Evolutionary conservation across 345 rosid species (phyloP), one percentile per base, ranked within the genome.

Genomic region (Salix brachista): DNA sequence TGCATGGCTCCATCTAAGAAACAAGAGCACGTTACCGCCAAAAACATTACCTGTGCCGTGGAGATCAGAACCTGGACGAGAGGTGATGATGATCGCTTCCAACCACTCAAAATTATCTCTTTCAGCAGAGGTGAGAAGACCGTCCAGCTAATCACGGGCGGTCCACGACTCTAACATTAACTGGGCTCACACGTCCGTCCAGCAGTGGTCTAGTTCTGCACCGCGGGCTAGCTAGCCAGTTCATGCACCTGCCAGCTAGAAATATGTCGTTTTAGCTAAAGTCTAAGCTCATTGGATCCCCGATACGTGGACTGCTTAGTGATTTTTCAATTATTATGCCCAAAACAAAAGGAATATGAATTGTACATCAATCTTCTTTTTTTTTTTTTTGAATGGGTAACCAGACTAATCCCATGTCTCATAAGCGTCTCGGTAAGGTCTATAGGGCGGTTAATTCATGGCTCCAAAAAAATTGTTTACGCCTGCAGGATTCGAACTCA

Each of bases 201-300:
- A 44, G 26, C 42, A 28, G 11, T 8, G 26, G 76, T 65, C 76
- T 34, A 10, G 13, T 10, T 41, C 4, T 2, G 26, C 36, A 17
- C 39, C 42, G 37, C 9, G 21, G 21, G 14, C 12, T 21, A 4
- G 2, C 21, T 9, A 58, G 62, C 69, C 7, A 19, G 44, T 8
- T 18, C 66, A 32, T 17, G 25, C 39, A 52, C 48, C 37, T 72
- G 39, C 66, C 77, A 64, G 77, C 77, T 62, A 11, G 58, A 73
- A 61, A 1, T 34, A 1, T 56, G 19, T 44, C 65, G 48, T 14
- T 12, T 1, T n/a, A 2, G 50, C 28, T 2, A 34, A 66, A 9
- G 42, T 8, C n/a, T 66, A 12, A 66, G 65, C 67, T 12, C 19
- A 4, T 28, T 64, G 18, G 34, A 26, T 64, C 67, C 17, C 17